phyloP scores from a whole-genome alignment of 306 rosid species.

The Macrotyloma uniflorum region DNA sequence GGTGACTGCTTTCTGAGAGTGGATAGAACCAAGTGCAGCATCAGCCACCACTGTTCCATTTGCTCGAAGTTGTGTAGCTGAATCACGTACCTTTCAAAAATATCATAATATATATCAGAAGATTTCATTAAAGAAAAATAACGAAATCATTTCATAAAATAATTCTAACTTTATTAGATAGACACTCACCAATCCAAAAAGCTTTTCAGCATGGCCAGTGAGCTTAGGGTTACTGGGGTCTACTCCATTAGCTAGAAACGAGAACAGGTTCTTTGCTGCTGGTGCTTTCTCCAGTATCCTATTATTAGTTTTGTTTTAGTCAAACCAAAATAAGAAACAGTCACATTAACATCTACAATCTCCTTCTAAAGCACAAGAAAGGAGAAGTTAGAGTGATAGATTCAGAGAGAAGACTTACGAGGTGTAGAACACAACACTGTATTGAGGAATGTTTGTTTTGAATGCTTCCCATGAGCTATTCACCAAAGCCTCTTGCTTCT shows the following conservation, averaged over 20 bases:
- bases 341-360: not conserved
- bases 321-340: not conserved
- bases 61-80: constrained; percentile 33
- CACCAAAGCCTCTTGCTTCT: constrained; percentile 34
- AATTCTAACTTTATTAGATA: not conserved
- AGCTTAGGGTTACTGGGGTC: constrained; percentile 24
- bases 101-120: not conserved
- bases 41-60: constrained; percentile 7
- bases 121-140: not conserved
- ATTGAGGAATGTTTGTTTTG: constrained; percentile 22
- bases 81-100: not conserved
- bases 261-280: constrained; percentile 35
- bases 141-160: not conserved
- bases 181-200: constrained; percentile 39
- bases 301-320: not conserved
- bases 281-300: constrained; percentile 48
- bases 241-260: constrained; percentile 29
- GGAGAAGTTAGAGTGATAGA: too few species aligned
- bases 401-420: constrained; percentile 28
- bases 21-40: constrained; percentile 25
- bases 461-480: constrained; percentile 32
- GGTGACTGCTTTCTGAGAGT: constrained; percentile 11
- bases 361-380: not conserved
- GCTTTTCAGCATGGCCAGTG: constrained; percentile 29
- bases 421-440: constrained; percentile 38